Evolutionary conservation across 305 asterid species (phyloP).

Genomic region (Fraxinus paxiana): DNA sequence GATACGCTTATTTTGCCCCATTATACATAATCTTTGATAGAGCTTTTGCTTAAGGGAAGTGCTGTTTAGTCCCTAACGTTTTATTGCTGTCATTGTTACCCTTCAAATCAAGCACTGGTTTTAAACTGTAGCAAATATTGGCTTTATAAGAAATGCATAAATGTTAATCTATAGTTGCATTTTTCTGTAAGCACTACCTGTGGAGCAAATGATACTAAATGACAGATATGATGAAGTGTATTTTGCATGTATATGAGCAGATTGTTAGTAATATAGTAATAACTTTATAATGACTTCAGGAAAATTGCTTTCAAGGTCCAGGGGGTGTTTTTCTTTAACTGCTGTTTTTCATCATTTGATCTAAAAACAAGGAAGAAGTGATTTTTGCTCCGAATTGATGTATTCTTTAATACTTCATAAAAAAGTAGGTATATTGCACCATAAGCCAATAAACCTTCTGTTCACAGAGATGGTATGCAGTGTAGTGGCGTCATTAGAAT

Average conservation of each 20-base stretch:
- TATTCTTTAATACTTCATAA: neutral
- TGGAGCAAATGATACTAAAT: conserved; percentile 13
- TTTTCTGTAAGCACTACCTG: neutral
- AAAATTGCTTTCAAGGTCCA: neutral
- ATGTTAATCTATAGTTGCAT: neutral
- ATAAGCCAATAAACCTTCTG: neutral
- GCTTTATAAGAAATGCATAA: neutral
- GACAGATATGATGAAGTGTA: neutral
- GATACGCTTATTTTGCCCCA: neutral
- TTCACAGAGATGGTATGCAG: neutral
- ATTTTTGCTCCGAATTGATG: neutral
- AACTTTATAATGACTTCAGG: neutral
- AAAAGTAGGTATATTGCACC: neutral
- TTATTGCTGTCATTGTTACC: neutral
- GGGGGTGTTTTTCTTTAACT: neutral
- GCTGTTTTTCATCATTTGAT: neutral
- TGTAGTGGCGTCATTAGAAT: neutral
- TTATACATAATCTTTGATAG: neutral
- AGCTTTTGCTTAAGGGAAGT: neutral
- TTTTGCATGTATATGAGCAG: neutral
- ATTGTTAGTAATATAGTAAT: neutral
- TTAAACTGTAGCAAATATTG: neutral
- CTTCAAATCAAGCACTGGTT: neutral
- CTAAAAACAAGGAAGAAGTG: neutral
- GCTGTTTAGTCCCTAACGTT: neutral